A percentile compares a stretch with the other conserved stretches of the same genome.
These are phyloP conservation scores for Solanum ossicruentum DNA, from an alignment of 257 asterid species.

Conservation along the genomic window DNA sequence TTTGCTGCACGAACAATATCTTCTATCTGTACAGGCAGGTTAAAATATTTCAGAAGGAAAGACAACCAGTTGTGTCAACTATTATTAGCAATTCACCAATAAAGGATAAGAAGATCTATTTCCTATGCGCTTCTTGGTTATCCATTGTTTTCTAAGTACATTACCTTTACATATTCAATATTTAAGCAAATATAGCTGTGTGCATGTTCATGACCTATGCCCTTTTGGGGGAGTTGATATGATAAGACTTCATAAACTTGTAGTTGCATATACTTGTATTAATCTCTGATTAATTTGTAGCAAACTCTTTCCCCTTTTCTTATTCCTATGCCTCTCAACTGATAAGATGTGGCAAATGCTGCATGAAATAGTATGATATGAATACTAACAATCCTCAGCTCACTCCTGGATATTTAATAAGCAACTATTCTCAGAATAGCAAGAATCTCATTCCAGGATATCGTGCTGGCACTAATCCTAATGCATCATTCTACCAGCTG, in stretches of 20 bases:
- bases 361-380: neutral
- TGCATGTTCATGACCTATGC: neutral
- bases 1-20: constrained; percentile 25
- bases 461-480: neutral
- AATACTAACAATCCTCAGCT: neutral
- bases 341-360: neutral
- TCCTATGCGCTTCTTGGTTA: neutral
- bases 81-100: neutral
- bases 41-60: neutral
- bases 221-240: neutral
- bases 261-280: neutral
- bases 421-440: neutral
- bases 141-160: neutral
- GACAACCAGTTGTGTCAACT: neutral
- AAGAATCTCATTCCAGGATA: neutral
- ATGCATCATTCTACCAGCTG: neutral
- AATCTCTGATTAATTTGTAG: neutral
- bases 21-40: constrained; percentile 5
- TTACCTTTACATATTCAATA: neutral
- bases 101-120: neutral
- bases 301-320: neutral
- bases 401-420: neutral
- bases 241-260: neutral
- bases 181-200: neutral
- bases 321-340: neutral